Percentiles rank a stretch among this genome's conserved stretches.
These are phyloP conservation scores for Xylaria digitata DNA, from an alignment of 2,329 filamentous ascomycete species.

Conservation along the genomic window DNA sequence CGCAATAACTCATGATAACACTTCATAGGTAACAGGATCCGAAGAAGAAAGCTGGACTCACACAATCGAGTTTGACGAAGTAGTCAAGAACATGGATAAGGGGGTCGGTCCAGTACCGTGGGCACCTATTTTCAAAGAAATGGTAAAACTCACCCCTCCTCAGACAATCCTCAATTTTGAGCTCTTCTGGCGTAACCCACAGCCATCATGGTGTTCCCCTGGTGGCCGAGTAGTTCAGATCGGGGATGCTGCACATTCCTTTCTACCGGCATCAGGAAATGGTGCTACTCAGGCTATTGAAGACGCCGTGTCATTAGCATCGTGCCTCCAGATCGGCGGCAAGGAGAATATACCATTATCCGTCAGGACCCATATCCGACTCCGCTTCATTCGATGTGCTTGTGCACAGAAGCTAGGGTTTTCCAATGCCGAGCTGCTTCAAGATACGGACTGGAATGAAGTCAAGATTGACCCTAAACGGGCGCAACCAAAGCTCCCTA, in stretches of 20 bases:
- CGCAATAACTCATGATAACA: conserved; percentile 30
- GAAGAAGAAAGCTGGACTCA: conserved; percentile 54
- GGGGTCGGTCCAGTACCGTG: conserved; percentile 49
- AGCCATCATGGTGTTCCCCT: conserved; percentile 53
- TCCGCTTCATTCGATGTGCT: conserved; percentile 52
- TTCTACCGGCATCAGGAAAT: conserved; percentile 56
- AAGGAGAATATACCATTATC: conserved; percentile 49
- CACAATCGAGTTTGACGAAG: conserved; percentile 52
- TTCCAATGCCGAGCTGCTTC: conserved; percentile 52
- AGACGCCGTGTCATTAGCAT: conserved; percentile 54
- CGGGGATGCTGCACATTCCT: conserved; percentile 56
- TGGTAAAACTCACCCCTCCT: conserved; percentile 50
- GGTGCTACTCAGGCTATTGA: conserved; percentile 58
- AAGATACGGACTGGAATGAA: conserved; percentile 53
- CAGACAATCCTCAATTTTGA: conserved; percentile 55
- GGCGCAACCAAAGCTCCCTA: conserved; percentile 52
- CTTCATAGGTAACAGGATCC: conserved; percentile 50
- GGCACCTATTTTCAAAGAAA: conserved; percentile 51
- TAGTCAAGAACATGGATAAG: conserved; percentile 53
- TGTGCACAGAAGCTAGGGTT: conserved; percentile 55
- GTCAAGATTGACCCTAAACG: conserved; percentile 49
- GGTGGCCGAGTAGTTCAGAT: conserved; percentile 52
- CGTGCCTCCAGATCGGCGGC: conserved; percentile 53
- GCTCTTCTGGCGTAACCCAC: conserved; percentile 56
- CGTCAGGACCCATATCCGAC: conserved; percentile 52